Percentiles rank a stretch among this genome's conserved stretches.
These are phyloP conservation scores for Tricholoma hemisulphureum DNA, from an alignment of 768 basidiomycete genomes.

Conservation along the genomic window DNA sequence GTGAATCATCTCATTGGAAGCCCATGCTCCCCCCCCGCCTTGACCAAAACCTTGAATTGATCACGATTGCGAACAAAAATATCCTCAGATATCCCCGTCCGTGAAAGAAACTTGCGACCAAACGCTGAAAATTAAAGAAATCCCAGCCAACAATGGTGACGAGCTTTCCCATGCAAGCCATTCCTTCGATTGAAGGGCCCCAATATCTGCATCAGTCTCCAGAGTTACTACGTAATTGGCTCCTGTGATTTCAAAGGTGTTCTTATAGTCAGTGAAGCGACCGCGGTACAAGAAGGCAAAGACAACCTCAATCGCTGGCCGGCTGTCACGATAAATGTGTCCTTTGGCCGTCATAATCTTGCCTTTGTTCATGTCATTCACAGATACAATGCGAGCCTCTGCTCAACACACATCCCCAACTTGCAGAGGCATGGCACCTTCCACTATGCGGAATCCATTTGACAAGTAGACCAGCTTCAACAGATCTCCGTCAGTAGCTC, in stretches of 20 bases:
- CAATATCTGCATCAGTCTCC: conserved; percentile 74
- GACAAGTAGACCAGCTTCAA: conserved; percentile 96
- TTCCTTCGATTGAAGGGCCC: conserved; percentile 91
- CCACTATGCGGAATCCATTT: conserved; percentile 90
- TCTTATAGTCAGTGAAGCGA: conserved; percentile 87
- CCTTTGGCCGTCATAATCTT: conserved; percentile 93
- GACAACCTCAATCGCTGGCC: conserved; percentile 87
- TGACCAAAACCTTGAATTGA: conserved; percentile 83
- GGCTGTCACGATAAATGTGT: conserved; percentile 69
- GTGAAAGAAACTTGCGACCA: conserved; percentile 88
- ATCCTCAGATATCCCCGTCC: conserved; percentile 83
- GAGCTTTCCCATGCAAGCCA: conserved; percentile 98
- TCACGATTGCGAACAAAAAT: conserved; percentile 87
- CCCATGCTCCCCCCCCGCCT: conserved; percentile 87
- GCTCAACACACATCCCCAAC: conserved; percentile 90
- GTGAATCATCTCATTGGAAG: conserved; percentile 81
- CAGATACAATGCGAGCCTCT: conserved; percentile 84
- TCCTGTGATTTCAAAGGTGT: conserved; percentile 91
- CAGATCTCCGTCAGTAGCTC: conserved; percentile 87
- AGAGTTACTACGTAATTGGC: conserved; percentile 84
- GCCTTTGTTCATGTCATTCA: conserved; percentile 86
- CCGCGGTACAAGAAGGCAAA: conserved; percentile 98
- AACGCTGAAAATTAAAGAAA: conserved; percentile 85
- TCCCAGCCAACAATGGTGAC: conserved; percentile 74
- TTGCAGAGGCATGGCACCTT: conserved; percentile 70